phyloP scores from a whole-genome alignment of 2,329 filamentous ascomycete genomes.

The Fusarium verrucosum region DNA sequence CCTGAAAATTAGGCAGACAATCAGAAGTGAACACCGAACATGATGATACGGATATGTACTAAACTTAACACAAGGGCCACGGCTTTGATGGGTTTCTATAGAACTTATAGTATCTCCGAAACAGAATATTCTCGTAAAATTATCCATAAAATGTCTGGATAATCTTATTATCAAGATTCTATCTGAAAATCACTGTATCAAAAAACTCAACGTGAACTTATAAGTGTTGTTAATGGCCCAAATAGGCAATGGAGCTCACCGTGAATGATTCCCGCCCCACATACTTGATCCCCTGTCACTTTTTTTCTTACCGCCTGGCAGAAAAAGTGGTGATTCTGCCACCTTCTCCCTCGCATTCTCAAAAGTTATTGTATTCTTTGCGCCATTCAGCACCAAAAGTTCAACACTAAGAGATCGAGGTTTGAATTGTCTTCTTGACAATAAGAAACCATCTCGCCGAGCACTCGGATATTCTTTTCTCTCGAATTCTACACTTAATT shows the following conservation, averaged over 20 bases:
- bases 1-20: too few relatives aligned
- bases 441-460: accelerated
- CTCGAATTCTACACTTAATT: neutral
- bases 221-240: constrained; percentile 10
- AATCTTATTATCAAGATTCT: neutral
- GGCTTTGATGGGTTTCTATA: too few relatives aligned
- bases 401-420: constrained; percentile 2
- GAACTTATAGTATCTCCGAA: too few relatives aligned
- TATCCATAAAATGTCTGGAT: neutral
- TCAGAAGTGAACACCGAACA: too few relatives aligned
- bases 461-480: too few relatives aligned
- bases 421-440: neutral
- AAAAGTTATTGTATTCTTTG: constrained; percentile 32
- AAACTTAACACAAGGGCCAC: too few relatives aligned
- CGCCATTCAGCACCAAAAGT: constrained; percentile 11
- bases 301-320: constrained; percentile 47
- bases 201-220: neutral
- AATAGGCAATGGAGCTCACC: constrained; percentile 29
- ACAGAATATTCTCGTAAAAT: too few relatives aligned
- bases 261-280: constrained; percentile 10
- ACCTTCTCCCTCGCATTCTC: constrained; percentile 1
- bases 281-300: constrained; percentile 1
- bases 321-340: constrained; percentile 41
- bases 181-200: neutral
- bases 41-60: too few relatives aligned